Percentiles rank a stretch among this genome's conserved stretches.
Conservation (phyloP, 305 asterid species). For the Fraxinus ornus region DNA sequence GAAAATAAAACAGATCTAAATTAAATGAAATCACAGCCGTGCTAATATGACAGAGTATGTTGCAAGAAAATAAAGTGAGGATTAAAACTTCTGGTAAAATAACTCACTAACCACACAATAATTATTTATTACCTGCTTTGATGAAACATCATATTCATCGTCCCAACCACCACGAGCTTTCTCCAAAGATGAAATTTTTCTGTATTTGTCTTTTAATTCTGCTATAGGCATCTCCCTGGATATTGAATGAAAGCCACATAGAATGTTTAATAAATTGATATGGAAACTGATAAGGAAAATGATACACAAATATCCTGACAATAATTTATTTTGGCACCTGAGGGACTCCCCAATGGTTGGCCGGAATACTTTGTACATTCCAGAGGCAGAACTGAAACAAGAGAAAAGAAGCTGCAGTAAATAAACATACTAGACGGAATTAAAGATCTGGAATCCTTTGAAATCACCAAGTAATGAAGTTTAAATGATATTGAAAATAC, state of each 20-base stretch:
- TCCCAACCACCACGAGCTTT: slow-evolving; percentile 85
- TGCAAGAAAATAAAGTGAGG: not conserved
- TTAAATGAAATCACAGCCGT: not conserved
- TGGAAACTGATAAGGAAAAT: slow-evolving; percentile 24
- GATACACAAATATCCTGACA: slow-evolving; percentile 21
- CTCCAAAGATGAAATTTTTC: slow-evolving; percentile 61
- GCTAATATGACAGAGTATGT: not conserved
- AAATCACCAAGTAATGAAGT: not conserved
- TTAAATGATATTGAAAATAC: not conserved
- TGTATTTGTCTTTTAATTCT: slow-evolving; percentile 86
- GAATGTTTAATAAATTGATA: slow-evolving; percentile 16
- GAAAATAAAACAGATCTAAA: not conserved
- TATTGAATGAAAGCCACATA: slow-evolving; percentile 21
- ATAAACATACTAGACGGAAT: not conserved
- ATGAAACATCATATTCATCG: slow-evolving; percentile 74
- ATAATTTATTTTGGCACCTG: slow-evolving; percentile 49
- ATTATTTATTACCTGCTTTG: slow-evolving; percentile 61
- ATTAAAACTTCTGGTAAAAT: not conserved
- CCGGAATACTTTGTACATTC: slow-evolving; percentile 73
- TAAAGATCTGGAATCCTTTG: not conserved
- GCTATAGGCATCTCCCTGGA: slow-evolving; percentile 88
- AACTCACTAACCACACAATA: slow-evolving; percentile 9
- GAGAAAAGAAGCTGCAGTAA: slow-evolving; percentile 20
- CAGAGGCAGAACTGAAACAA: slow-evolving; percentile 67
- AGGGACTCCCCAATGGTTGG: slow-evolving; percentile 91